Percentiles rank a stretch among this genome's conserved stretches.
phyloP scores from a whole-genome alignment of 2,329 filamentous ascomycete genomes.

The Zelopaecilomyces penicillatus region DNA sequence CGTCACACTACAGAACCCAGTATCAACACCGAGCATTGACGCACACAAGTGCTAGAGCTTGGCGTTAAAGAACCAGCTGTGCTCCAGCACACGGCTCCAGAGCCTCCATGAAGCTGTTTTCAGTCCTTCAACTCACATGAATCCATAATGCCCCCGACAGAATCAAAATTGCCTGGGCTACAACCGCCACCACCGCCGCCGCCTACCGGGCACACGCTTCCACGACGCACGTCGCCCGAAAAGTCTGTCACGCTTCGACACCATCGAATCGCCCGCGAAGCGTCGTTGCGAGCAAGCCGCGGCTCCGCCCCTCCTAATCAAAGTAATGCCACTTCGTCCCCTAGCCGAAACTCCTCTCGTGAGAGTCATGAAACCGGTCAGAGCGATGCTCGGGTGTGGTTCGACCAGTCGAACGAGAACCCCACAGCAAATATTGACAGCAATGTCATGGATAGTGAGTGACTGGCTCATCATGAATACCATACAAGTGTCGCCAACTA shows the following conservation, averaged over 20 bases:
- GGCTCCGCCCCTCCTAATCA: conserved; percentile 15
- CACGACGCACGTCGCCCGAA: conserved; percentile 35
- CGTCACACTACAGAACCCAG: conserved; percentile 3
- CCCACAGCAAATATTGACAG: conserved; percentile 33
- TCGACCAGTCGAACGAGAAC: conserved; percentile 45
- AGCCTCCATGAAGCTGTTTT: conserved; percentile 5
- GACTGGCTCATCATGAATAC: not conserved
- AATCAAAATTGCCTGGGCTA: conserved; percentile 14
- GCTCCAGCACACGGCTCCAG: not conserved
- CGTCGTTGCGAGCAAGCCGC: conserved; percentile 20
- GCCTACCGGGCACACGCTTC: conserved; percentile 31
- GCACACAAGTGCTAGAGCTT: no score
- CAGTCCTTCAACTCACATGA: conserved; percentile 8
- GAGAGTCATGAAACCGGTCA: conserved; percentile 40
- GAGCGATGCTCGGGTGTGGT: conserved; percentile 47
- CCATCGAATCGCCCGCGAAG: conserved; percentile 38
- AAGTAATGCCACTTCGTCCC: conserved; percentile 13
- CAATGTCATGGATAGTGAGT: conserved; percentile 39
- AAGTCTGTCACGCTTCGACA: conserved; percentile 40
- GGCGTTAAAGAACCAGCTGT: no score
- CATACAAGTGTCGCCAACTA: not conserved
- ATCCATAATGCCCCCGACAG: conserved; percentile 22
- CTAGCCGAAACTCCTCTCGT: conserved; percentile 35
- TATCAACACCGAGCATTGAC: no score
- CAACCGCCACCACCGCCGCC: conserved; percentile 16